phyloP scores from a whole-genome alignment of 768 basidiomycete genomes.

The Lactifluus rugatus region DNA sequence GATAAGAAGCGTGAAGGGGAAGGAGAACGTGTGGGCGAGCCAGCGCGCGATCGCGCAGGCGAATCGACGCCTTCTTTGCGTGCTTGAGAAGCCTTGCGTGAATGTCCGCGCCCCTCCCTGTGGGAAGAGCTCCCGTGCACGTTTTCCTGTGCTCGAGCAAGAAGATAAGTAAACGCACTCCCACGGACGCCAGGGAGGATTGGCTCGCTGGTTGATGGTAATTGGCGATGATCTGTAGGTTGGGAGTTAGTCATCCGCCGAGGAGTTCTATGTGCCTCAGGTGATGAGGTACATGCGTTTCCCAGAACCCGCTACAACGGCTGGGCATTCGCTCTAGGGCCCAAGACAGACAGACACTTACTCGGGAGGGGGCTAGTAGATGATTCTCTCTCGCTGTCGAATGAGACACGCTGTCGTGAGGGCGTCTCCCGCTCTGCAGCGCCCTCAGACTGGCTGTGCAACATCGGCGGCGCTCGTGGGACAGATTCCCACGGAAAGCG shows the following conservation, averaged over 20 bases:
- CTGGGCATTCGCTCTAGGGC: slow-evolving; percentile 1
- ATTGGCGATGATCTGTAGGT: not conserved
- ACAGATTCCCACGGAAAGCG: not conserved
- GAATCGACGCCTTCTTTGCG: slow-evolving; percentile 25
- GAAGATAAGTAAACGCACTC: slow-evolving; percentile 1
- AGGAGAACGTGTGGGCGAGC: slow-evolving; percentile 28
- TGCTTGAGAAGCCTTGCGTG: slow-evolving; percentile 15
- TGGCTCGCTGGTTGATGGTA: slow-evolving; percentile 15
- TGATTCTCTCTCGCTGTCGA: slow-evolving; percentile 42
- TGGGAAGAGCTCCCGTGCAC: not conserved
- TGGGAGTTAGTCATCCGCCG: not conserved
- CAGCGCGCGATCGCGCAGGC: slow-evolving; percentile 28
- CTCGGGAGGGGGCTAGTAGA: slow-evolving; percentile 35
- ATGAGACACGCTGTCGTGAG: slow-evolving; percentile 43
- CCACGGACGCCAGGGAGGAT: slow-evolving; percentile 1
- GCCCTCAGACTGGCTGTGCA: slow-evolving; percentile 28
- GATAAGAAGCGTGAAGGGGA: slow-evolving; percentile 45
- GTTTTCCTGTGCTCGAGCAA: slow-evolving; percentile 6
- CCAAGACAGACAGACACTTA: slow-evolving; percentile 22
- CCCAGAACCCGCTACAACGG: not conserved
- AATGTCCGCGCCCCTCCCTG: slow-evolving; percentile 10
- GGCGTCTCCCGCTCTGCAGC: slow-evolving; percentile 33
- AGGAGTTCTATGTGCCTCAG: not conserved
- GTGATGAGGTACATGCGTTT: not conserved
- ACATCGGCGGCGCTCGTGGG: slow-evolving; percentile 20